Percentiles rank a stretch among this genome's conserved stretches.
Evolutionary conservation across 2,329 filamentous ascomycete genomes (phyloP).

Genomic region (Zopfia rhizophila): DNA sequence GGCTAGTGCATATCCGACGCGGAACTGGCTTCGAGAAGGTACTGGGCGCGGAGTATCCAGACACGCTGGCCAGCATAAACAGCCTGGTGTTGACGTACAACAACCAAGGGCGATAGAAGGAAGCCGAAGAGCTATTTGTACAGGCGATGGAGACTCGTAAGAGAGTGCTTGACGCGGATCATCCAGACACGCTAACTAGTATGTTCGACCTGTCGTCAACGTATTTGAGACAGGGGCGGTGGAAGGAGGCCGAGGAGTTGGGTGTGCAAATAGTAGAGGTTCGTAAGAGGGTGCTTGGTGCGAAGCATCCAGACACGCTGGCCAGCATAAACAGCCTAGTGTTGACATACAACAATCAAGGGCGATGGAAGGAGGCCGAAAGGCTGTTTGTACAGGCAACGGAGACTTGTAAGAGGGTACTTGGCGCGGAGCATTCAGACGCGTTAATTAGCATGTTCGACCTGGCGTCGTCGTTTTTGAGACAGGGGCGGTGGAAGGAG

Average conservation of each 20-base stretch:
- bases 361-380: not conserved
- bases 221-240: not conserved
- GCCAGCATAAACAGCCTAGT: not conserved
- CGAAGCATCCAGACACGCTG: not conserved
- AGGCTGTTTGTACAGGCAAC: not conserved
- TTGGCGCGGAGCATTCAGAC: not conserved
- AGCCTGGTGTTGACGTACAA: slow-evolving; percentile 1
- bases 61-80: slow-evolving; percentile 7
- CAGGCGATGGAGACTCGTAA: not conserved
- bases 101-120: too few species aligned
- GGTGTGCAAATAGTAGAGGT: not conserved
- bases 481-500: not conserved
- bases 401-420: not conserved
- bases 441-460: not conserved
- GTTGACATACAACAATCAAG: not conserved
- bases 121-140: too few species aligned
- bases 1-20: too few species aligned
- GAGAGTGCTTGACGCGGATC: not conserved
- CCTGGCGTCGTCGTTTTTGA: not conserved
- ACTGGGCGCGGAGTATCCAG: slow-evolving; percentile 1
- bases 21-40: too few species aligned
- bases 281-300: not conserved
- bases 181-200: not conserved
- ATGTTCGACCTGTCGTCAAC: not conserved
- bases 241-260: slow-evolving; percentile 1